Base-by-base conservation (phyloP, 1,284 basidiomycete species). In the Ustilago nuda region DNA sequence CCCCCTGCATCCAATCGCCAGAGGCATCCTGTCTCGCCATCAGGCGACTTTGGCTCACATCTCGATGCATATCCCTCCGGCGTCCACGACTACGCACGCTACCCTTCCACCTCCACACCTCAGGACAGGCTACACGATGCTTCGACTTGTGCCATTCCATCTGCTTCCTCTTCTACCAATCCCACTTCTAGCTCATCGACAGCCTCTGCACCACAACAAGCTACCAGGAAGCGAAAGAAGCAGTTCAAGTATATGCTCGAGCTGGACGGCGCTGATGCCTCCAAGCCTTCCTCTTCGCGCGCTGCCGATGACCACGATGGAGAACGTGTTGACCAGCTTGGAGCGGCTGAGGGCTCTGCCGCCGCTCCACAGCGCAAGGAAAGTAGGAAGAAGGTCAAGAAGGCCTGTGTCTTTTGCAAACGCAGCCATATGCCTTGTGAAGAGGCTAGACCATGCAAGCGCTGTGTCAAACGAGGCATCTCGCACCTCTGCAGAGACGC, bases 181-280 rank as follows among this genome's bases (percentile, higher is more conserved):
- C 54, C 56, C 13, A 52, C 56, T n/a, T 27, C 62, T 35, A 48
- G 54, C 8, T 54, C 58, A 9, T 63, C 57, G 6, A 32, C 59
- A 19, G n/a, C 52, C 0, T 27, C 53, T 4, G n/a, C 53, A 12
- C 33, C 67, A 7, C 41, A 36, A 8, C 35, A 27, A 6, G 52
- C 61, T 7, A 50, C 61, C 1, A 35, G 69, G 19, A 77, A 77
- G 59, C 60, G 75, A 15, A 77, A 73, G 66, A 77, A 73, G 61
- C 75, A 72, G 46, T 77, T 77, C 75, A 77, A 77, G 56, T 77
- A 77, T 55, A 69, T 77, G 66, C 63, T 77, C 41, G 74, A 76
- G 43, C 60, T 58, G 12, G 46, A 64, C 19, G 56, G 13, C 9
- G 35, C 33, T 3, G 61, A 71, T 19, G 7, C 51, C 4, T 8